These are phyloP conservation scores for Ceratonia siliqua DNA, from an alignment of 306 rosid genomes.

Conservation along the genomic window DNA sequence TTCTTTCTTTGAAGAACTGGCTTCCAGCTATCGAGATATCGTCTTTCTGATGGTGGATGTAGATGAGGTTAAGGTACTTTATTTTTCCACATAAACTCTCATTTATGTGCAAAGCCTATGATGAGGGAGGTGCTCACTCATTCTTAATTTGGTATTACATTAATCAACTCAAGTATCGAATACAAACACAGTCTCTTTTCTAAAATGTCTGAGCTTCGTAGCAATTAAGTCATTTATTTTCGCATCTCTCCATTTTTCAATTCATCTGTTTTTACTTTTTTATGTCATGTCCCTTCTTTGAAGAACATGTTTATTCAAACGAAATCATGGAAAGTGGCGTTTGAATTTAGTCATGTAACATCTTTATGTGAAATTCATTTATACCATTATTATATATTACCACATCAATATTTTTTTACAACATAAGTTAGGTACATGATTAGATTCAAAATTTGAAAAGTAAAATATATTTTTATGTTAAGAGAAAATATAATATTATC, in stretches of 20 bases:
- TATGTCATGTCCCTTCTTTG: slow-evolving; percentile 5
- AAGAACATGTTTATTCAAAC: slow-evolving; percentile 9
- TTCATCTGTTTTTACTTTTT: neutral
- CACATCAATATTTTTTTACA: too few relatives aligned
- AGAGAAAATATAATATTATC: too few relatives aligned
- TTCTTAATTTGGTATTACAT: neutral
- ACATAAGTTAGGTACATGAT: too few relatives aligned
- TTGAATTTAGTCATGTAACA: too few relatives aligned
- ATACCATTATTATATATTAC: too few relatives aligned
- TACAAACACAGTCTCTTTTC: too few relatives aligned
- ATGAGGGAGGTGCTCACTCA: neutral
- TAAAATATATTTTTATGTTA: too few relatives aligned
- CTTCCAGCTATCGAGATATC: slow-evolving; percentile 36
- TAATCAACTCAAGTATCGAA: too few relatives aligned
- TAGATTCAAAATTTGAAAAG: too few relatives aligned
- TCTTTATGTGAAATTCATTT: too few relatives aligned
- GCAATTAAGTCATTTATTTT: too few relatives aligned
- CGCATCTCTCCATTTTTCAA: neutral
- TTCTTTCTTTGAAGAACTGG: slow-evolving; percentile 43
- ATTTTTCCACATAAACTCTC: neutral
- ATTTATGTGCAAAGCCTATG: neutral
- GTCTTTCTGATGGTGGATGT: slow-evolving; percentile 53
- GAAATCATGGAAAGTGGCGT: neutral
- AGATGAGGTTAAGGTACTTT: slow-evolving; percentile 52
- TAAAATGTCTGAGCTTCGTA: too few relatives aligned